Conservation (phyloP, 768 basidiomycete genomes). For the Symmetrospora coprosmae region DNA sequence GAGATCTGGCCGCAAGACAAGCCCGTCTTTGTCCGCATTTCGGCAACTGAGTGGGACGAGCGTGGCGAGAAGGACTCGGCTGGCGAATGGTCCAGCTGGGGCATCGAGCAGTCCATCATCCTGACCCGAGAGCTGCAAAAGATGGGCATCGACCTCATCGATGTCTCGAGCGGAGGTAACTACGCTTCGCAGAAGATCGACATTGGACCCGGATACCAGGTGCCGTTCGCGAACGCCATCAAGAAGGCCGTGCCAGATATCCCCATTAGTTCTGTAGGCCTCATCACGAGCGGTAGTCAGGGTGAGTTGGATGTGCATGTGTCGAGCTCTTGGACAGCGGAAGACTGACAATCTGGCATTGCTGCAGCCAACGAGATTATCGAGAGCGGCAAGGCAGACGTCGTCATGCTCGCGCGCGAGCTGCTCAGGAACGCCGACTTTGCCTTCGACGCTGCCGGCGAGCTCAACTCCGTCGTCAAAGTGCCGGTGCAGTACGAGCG, state of each 20-base stretch:
- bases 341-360: neutral
- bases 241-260: conserved; percentile 47
- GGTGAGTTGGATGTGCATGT: neutral
- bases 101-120: conserved; percentile 58
- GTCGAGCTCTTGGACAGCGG: neutral
- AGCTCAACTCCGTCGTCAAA: conserved; percentile 21
- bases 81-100: conserved; percentile 56
- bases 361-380: conserved; percentile 23
- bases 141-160: conserved; percentile 61
- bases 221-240: conserved; percentile 54
- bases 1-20: conserved; percentile 47
- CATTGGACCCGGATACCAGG: conserved; percentile 49
- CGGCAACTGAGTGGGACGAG: conserved; percentile 54
- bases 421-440: conserved; percentile 23
- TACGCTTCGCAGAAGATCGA: conserved; percentile 50
- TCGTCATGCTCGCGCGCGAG: conserved; percentile 38
- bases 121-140: conserved; percentile 41
- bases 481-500: conserved; percentile 21
- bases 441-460: conserved; percentile 11
- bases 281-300: conserved; percentile 53
- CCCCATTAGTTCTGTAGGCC: conserved; percentile 51
- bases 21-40: conserved; percentile 60
- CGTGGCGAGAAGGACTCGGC: conserved; percentile 47
- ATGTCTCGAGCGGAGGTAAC: conserved; percentile 56
- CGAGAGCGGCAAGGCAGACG: conserved; percentile 53